Evolutionary conservation across 306 rosid genomes (phyloP), one percentile per base, ranked within the genome.

Genomic region (Potentilla sterilis): DNA sequence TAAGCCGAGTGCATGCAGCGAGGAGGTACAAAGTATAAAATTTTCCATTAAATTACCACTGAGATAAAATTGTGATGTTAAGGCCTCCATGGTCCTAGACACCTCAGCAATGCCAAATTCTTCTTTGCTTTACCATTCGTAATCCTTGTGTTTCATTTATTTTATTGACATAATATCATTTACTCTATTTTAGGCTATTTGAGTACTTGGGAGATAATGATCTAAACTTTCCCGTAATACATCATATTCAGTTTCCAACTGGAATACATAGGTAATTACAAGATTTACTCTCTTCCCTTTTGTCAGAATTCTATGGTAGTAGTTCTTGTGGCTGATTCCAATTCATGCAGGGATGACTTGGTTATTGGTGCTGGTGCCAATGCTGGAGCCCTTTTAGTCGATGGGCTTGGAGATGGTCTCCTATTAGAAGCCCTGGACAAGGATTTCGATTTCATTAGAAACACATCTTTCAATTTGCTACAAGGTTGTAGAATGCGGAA

Each of bases 401-500:
- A 95, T 49, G 99, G 99, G 74, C 99, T 95, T 51, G 99, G 99
- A 69, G 99, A 92, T 44, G 99, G 99, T 52, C 13, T 95, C 82
- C 91, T 95, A 55, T 67, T 95, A 54, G 99, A 95, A 73, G 97
- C 97, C 77, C 70, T 80, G 28, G 96, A 90, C 85, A 84, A 90
- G 82, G 99, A 95, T 80, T 90, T 95, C 58, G 96, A 95, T 62
- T 92, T 92, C 70, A 80, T 95, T 37, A 89, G 97, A 78, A 88
- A 90, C 55, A 92, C 99, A 63, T 95, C 99, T 75, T 95, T 95
- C 93, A 95, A 95, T 83, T 86, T 95, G 80, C 91, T 95, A 65
- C 99, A 95, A 86, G 99, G 99, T 57, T 95, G 99, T 89, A 82
- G 99, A 88, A 95, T 95, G 99, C 87, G 99, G 67, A 95, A 95